Evolutionary conservation across 75 land plant genomes (phyloP), one percentile per base, ranked within the genome.

Genomic region (Sequoia sempervirens): DNA sequence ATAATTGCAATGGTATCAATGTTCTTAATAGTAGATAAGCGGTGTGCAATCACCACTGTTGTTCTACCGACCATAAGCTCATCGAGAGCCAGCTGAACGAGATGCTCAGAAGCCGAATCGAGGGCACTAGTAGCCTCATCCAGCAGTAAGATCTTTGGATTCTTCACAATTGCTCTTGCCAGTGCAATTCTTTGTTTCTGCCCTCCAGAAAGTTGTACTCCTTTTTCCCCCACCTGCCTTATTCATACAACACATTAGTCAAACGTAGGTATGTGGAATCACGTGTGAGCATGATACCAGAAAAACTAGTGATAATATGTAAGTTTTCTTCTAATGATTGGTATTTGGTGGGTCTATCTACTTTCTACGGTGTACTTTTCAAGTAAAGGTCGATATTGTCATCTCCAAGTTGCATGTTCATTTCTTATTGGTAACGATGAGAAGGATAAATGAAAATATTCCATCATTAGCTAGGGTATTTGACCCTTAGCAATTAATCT

Each of bases 381-480:
- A 56, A 73, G 84, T 80, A 91, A 91, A 89, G 41, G 41, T 40
- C 4, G 1, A 40, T 40, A 3, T 40, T 40, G 10, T 86, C 37
- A 9, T 87, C 82, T 10, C n/a, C 28, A 78, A 87, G 84, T 3
- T 84, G 85, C 10, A 86, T 81, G 58, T 81, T 83, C 12, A 91
- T 72, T 1, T 89, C 93, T 23, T 40, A 1, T 40, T 40, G 41
- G 41, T 34, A 34, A 34, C 0, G 0, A 34, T 34, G 36, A 34
- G 36, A 34, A 34, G 36, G n/a, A n/a, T 40, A 40, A 40, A 40
- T 40, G 41, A 40, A 40, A 3, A 1, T 1, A 3, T 40, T 40
- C 1, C 41, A 40, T 3, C 41, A 3, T 40, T 40, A 40, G 1
- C 41, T 40, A 40, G 0, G 46, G 7, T 43, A 43, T 43, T 43